Conservation (phyloP, 1,284 basidiomycete species). For the Crocinoboletus sp. region DNA sequence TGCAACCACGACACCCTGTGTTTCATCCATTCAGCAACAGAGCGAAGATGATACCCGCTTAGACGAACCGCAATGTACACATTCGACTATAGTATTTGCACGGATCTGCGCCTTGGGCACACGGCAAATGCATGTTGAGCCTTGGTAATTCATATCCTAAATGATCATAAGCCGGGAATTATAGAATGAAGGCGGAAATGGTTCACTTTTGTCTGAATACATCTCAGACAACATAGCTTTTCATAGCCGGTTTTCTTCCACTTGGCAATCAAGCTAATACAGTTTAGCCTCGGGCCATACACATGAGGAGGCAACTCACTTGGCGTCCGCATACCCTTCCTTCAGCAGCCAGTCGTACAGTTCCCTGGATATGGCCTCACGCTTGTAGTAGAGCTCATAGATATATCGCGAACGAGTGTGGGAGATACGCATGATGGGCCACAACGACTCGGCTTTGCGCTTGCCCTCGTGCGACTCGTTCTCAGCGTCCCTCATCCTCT, state of each 20-base stretch:
- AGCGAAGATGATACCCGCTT: conserved; percentile 1
- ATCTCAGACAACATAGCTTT: conserved; percentile 95
- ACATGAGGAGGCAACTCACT: conserved; percentile 56
- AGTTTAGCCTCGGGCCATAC: conserved; percentile 7
- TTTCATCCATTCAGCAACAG: conserved; percentile 6
- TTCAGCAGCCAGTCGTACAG: conserved; percentile 99
- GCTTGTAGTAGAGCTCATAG: conserved; percentile 98
- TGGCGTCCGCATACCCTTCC: conserved; percentile 95
- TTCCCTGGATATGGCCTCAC: conserved; percentile 91
- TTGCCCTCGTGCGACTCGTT: conserved; percentile 98
- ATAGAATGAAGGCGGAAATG: conserved; percentile 5
- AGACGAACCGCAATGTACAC: conserved; percentile 90
- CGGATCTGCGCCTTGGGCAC: conserved; percentile 95
- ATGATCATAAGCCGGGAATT: conserved; percentile 15
- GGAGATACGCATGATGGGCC: conserved; percentile 98
- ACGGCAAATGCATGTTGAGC: conserved; percentile 98
- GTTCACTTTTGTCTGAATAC: conserved; percentile 89
- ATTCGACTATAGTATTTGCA: conserved; percentile 92
- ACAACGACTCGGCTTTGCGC: conserved; percentile 94
- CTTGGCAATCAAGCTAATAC: conserved; percentile 87
- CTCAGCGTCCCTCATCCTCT: conserved; percentile 97
- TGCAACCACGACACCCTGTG: conserved; percentile 76
- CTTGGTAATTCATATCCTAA: conserved; percentile 99
- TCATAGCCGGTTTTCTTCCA: conserved; percentile 99
- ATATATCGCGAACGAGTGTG: conserved; percentile 96